Conservation (phyloP, 163 green algal species). For the Scenedesmus sp. region DNA sequence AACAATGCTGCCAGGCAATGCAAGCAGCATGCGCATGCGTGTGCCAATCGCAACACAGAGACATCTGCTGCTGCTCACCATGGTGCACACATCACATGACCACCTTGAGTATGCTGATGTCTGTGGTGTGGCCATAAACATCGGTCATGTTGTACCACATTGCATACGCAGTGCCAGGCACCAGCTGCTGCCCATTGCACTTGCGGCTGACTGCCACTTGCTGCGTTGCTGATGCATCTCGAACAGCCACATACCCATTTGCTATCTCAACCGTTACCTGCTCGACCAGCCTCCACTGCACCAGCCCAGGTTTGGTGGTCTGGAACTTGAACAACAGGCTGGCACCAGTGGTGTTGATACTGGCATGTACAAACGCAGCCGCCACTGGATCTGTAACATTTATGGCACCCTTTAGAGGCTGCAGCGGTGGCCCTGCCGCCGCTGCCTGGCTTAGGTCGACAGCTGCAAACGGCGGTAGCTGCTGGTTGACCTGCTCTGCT, state of each 20-base stretch:
- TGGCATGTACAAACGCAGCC: conserved; percentile 30
- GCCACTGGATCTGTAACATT: conserved; percentile 12
- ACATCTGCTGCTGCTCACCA: no score
- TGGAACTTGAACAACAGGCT: conserved; percentile 55
- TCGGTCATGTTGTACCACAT: conserved; percentile 65
- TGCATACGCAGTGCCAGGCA: conserved; percentile 55
- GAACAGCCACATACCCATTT: conserved; percentile 49
- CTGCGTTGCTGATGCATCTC: conserved; percentile 12
- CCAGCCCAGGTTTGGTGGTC: conserved; percentile 40
- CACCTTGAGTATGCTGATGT: neutral
- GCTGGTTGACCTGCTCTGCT: conserved; percentile 35
- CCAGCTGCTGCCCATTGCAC: conserved; percentile 46
- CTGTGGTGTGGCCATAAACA: conserved; percentile 50
- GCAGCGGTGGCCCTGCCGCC: neutral
- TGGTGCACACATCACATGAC: neutral
- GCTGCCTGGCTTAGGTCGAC: neutral
- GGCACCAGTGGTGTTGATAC: neutral
- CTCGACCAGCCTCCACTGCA: conserved; percentile 57
- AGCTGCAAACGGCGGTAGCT: conserved; percentile 43
- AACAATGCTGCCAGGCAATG: no score
- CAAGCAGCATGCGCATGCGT: no score
- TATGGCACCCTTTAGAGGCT: conserved; percentile 32
- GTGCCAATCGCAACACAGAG: no score
- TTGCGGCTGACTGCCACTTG: conserved; percentile 44
- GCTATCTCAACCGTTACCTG: conserved; percentile 38